Percentiles rank a stretch among this genome's conserved stretches.
Conservation (phyloP, 805 yeast genomes). For the Monosporozyma aerobia region DNA sequence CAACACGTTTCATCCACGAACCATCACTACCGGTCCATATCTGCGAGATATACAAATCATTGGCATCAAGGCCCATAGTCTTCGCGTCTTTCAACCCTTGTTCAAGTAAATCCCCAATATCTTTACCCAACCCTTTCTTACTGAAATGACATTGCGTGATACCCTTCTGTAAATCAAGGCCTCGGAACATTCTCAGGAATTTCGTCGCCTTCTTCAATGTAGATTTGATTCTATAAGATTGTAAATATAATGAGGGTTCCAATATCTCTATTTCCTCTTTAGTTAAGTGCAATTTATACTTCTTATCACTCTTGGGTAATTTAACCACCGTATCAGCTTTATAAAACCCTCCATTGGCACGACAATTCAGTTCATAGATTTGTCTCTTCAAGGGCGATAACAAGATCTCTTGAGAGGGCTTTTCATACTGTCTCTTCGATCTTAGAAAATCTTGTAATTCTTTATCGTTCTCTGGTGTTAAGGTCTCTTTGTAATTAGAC, state of each 20-base stretch:
- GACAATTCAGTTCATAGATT: conserved; percentile 54
- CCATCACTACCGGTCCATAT: conserved; percentile 94
- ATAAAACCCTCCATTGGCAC: conserved; percentile 56
- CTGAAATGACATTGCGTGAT: conserved; percentile 88
- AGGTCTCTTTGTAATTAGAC: not conserved
- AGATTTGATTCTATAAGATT: conserved; percentile 76
- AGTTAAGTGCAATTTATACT: conserved; percentile 48
- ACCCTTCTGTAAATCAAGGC: conserved; percentile 64
- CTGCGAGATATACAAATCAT: conserved; percentile 61
- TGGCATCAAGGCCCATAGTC: conserved; percentile 46
- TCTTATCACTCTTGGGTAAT: conserved; percentile 32
- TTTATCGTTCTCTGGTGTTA: conserved; percentile 29
- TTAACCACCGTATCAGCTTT: conserved; percentile 49
- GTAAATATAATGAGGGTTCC: conserved; percentile 80
- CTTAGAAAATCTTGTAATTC: conserved; percentile 42
- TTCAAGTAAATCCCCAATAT: conserved; percentile 65
- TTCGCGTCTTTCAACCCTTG: conserved; percentile 64
- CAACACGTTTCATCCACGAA: conserved; percentile 55
- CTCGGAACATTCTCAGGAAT: conserved; percentile 67
- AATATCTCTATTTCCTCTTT: conserved; percentile 62
- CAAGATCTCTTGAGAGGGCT: conserved; percentile 44
- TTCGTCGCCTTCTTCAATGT: conserved; percentile 81
- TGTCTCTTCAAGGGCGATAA: conserved; percentile 63
- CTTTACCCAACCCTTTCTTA: conserved; percentile 68
- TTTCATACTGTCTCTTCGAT: conserved; percentile 35